These are phyloP conservation scores for Microdochium trichocladiopsis DNA, from an alignment of 2,329 filamentous ascomycete genomes.

Conservation along the genomic window DNA sequence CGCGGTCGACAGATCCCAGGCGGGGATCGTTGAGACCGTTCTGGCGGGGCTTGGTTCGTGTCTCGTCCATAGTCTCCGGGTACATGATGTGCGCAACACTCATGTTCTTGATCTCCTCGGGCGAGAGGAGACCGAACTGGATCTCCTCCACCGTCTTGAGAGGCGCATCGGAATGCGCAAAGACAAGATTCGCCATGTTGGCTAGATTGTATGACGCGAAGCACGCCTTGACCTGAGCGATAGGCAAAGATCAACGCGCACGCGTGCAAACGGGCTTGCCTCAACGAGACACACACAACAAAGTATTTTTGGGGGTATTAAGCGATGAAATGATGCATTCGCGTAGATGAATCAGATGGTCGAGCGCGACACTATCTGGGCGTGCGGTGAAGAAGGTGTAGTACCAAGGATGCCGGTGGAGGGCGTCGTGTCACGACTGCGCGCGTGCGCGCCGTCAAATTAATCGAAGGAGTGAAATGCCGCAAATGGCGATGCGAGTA, in stretches of 20 bases:
- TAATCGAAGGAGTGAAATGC: background rate
- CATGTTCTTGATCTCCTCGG: slow-evolving; percentile 99
- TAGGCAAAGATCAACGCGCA: background rate
- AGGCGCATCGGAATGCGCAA: slow-evolving; percentile 87
- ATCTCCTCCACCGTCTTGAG: slow-evolving; percentile 98
- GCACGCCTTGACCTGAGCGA: background rate
- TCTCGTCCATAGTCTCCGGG: slow-evolving; percentile 99
- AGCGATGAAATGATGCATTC: background rate
- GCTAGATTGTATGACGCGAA: slow-evolving; percentile 15
- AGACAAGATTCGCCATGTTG: slow-evolving; percentile 88
- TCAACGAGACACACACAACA: background rate
- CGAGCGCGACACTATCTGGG: background rate
- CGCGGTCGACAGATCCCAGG: slow-evolving; percentile 91
- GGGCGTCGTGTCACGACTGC: background rate
- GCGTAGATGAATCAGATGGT: background rate
- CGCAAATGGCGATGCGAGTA: background rate
- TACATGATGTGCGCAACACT: slow-evolving; percentile 94
- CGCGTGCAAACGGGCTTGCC: background rate
- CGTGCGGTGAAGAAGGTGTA: background rate
- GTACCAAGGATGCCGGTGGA: background rate
- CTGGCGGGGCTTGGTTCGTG: slow-evolving; percentile 81
- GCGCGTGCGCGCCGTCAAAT: background rate
- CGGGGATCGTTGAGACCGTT: slow-evolving; percentile 92
- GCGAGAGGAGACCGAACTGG: slow-evolving; percentile 95
- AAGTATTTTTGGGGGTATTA: background rate